Base-by-base conservation (phyloP, 1,284 basidiomycete species). In the Heterobasidion parviporum region DNA sequence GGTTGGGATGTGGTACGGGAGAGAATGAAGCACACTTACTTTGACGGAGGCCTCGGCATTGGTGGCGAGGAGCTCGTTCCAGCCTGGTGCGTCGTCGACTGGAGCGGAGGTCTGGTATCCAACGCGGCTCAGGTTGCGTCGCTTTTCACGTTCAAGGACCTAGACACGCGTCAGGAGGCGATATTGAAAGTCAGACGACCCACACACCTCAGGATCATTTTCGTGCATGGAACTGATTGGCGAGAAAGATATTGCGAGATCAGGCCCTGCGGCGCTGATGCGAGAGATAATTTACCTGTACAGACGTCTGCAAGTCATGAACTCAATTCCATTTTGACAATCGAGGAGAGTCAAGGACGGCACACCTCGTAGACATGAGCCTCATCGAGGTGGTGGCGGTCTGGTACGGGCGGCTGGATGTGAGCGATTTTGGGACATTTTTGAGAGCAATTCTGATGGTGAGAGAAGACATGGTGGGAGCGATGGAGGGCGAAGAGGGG, bases 1-100 rank as follows among this genome's bases (percentile, higher is more conserved):
- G 53, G 33, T 8, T 20, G n/a, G 38, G 26, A 26, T 32, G 16
- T 32, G 14, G 32, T 50, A 1, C 9, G 1, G 34, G n/a, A n/a
- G 14, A 41, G 9, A 52, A 63, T 38, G 16, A 50, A 14, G 6
- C 34, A 16, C 18, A 55, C 60, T 15, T 36, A 84, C 87, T 78
- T 90, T 89, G 49, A 89, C 72, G 36, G 72, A 68, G 8, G 87
- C 87, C 68, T 90, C 88, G 1, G 87, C 87, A 12, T 74, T 62
- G 57, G 77, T 80, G 1, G 87, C 87, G 20, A 89, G 79, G 41
- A 69, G 64, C 63, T 90, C 83, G 63, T 89, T 89, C 87, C 87
- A 90, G 2, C 85, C 87, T 6, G 86, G 87, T 1, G 86, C 84
- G 57, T 81, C 64, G 12, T 78, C 66, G 54, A 79, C 72, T 16